These are phyloP conservation scores for Pyrenula massariospora DNA, from an alignment of 495 filamentous ascomycete species.

Conservation along the genomic window DNA sequence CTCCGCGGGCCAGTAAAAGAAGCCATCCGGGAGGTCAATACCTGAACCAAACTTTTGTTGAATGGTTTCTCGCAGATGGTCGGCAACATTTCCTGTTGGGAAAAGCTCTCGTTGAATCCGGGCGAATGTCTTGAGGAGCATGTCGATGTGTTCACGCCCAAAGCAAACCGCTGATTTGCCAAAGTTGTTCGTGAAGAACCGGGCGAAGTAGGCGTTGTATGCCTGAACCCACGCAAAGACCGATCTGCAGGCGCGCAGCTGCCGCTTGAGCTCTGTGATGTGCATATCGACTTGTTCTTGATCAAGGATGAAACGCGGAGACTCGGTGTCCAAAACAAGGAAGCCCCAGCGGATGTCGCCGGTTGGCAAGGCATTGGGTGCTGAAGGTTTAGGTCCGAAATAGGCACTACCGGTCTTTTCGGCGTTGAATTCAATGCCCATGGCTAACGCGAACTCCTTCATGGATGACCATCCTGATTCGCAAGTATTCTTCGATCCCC, in stretches of 20 bases:
- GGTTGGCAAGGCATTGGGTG: constrained; percentile 19
- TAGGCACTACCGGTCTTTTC: constrained; percentile 49
- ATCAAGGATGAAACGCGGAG: constrained; percentile 50
- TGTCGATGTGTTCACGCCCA: constrained; percentile 50
- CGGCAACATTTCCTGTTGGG: constrained; percentile 37
- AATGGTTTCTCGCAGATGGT: constrained; percentile 44
- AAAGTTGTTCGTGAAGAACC: constrained; percentile 57
- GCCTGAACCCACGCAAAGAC: constrained; percentile 53
- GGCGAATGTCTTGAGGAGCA: constrained; percentile 45
- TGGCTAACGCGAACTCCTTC: constrained; percentile 36
- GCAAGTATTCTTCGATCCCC: constrained; percentile 41
- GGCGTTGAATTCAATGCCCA: constrained; percentile 45
- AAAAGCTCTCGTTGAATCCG: constrained; percentile 49
- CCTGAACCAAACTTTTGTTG: constrained; percentile 37
- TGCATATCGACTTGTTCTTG: constrained; percentile 49
- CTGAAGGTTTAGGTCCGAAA: constrained; percentile 5
- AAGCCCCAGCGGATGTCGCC: constrained; percentile 60
- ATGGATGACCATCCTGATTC: constrained; percentile 48
- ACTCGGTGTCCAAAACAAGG: constrained; percentile 39
- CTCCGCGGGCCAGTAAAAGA: constrained; percentile 52
- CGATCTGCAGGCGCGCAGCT: constrained; percentile 43
- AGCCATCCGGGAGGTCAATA: constrained; percentile 49
- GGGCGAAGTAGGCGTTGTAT: constrained; percentile 53
- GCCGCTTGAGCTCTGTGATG: constrained; percentile 45
- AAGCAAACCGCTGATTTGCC: constrained; percentile 54